Evolutionary conservation across 257 asterid species (phyloP).

Genomic region (Mitragyna speciosa): DNA sequence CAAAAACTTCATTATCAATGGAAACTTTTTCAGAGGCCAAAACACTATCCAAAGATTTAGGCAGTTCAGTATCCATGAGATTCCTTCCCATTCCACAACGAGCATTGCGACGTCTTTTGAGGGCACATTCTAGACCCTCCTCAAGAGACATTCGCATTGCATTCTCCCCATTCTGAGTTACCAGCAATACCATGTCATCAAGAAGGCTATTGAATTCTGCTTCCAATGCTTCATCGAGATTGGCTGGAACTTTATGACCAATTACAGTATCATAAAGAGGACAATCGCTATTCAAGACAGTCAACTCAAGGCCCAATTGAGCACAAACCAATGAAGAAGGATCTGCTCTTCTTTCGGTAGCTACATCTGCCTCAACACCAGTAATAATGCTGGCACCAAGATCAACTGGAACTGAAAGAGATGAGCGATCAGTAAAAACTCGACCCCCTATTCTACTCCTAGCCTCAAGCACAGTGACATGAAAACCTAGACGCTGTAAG

Average conservation of each 20-base stretch:
- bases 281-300: constrained; percentile 92
- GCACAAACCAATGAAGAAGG: constrained; percentile 94
- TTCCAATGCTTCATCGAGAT: constrained; percentile 85
- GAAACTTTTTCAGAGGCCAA: constrained; percentile 31
- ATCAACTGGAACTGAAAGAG: constrained; percentile 97
- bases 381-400: constrained; percentile 99
- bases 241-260: constrained; percentile 82
- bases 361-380: constrained; percentile 97
- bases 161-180: constrained; percentile 83
- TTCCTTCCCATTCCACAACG: constrained; percentile 30
- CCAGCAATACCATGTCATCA: constrained; percentile 90
- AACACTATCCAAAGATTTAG: constrained; percentile 33
- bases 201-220: constrained; percentile 88
- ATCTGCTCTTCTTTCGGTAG: constrained; percentile 96
- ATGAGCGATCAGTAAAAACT: constrained; percentile 81
- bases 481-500: constrained; percentile 91
- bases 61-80: constrained; percentile 30
- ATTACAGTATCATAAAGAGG: constrained; percentile 89
- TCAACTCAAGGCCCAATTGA: constrained; percentile 94
- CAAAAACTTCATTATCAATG: constrained; percentile 31
- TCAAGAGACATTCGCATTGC: constrained; percentile 92
- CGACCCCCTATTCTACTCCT: constrained; percentile 97
- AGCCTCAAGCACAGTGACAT: constrained; percentile 84
- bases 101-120: constrained; percentile 53
- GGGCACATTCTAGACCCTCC: constrained; percentile 88